Conservation (phyloP, 306 rosid species). For the Pterocarpus macrocarpus region DNA sequence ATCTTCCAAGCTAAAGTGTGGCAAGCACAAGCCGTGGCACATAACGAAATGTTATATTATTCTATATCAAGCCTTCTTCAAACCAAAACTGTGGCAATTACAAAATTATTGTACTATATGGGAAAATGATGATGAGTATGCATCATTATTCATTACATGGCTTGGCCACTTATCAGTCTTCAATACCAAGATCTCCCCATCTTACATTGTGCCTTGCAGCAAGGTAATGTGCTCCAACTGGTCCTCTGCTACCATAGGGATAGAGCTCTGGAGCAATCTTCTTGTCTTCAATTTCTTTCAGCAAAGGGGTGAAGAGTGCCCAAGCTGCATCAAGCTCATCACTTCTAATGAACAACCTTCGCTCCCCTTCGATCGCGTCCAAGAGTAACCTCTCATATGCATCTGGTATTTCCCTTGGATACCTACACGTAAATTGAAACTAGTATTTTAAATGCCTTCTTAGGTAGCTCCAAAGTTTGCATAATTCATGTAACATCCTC, state of each 20-base stretch:
- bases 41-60: background rate
- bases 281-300: slow-evolving; percentile 85
- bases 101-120: background rate
- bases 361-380: slow-evolving; percentile 95
- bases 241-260: slow-evolving; percentile 96
- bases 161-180: slow-evolving; percentile 54
- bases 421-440: slow-evolving; percentile 66
- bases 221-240: slow-evolving; percentile 94
- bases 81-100: slow-evolving; percentile 4
- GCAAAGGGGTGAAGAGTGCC: slow-evolving; percentile 88
- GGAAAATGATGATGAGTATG: slow-evolving; percentile 13
- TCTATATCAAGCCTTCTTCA: slow-evolving; percentile 27
- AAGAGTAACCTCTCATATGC: slow-evolving; percentile 93
- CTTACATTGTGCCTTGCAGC: slow-evolving; percentile 88
- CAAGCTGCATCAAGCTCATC: slow-evolving; percentile 98
- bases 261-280: slow-evolving; percentile 94
- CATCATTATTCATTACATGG: background rate
- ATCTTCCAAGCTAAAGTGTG: background rate
- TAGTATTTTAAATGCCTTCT: background rate
- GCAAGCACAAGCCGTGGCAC: slow-evolving; percentile 7
- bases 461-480: background rate
- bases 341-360: slow-evolving; percentile 91
- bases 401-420: slow-evolving; percentile 88
- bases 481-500: too few relatives aligned
- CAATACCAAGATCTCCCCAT: slow-evolving; percentile 84